Base-by-base conservation (phyloP, 1,284 basidiomycete genomes). In the Bondarzewia mesenterica region DNA sequence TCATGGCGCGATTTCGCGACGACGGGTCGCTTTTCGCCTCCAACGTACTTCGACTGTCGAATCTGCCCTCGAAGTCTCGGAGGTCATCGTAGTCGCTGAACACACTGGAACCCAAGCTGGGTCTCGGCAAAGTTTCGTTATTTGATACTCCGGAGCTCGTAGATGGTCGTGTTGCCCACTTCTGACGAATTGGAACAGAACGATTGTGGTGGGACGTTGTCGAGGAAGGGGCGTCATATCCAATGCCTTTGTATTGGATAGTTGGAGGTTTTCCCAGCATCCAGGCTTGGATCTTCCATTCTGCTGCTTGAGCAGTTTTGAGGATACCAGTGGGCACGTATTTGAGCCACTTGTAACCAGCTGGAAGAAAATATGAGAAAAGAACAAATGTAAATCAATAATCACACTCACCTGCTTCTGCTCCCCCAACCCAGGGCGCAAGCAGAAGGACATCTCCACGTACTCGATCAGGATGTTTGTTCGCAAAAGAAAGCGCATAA, bases 261-360 rank as follows among this genome's bases (percentile, higher is more conserved):
- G 82, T 83, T 15, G 93, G 93, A 7, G 91, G 90, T 59, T 96
- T 97, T 52, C 93, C 93, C 21, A 98, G 77, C 79, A 91, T 90
- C 90, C 93, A 98, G 0, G 89, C 87, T 61, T 96, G 92, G 45
- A 98, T 73, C 63, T 87, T 91, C 93, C 93, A 98, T 60, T 99
- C 95, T 0, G 95, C 95, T 3, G 92, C 91, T 61, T 96, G 93
- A 0, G 94, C 95, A 0, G 93, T 94, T 70, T 89, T 93, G 58
- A 99, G 76, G 38, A 99, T 79, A 18, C 89, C 85, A 53, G 91
- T 93, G 0, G 95, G 95, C 1, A 99, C 86, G 63, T 94, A 98
- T 63, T 93, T 95, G 50, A 99, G 74, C 93, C 93, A 97, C 61
- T 89, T 93, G 69, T 96, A 98, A 16, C 88, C 86, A 59, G 77